Evolutionary conservation across 2,329 filamentous ascomycete species (phyloP).

Genomic region (Nigrospora sphaerica): DNA sequence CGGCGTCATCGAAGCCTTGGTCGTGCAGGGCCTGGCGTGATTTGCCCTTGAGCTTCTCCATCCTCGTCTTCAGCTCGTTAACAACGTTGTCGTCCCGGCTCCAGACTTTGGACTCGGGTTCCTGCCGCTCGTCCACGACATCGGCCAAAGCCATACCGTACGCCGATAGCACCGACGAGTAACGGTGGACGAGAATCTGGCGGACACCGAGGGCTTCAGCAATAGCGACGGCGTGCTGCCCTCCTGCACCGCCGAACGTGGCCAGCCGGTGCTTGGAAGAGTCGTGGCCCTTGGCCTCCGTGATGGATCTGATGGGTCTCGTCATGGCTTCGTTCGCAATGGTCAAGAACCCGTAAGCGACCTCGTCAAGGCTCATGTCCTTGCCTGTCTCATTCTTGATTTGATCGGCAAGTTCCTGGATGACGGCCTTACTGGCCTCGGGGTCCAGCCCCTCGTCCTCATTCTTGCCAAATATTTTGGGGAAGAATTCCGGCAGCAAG

Average conservation of each 20-base stretch:
- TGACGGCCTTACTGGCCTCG: conserved; percentile 66
- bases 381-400: conserved; percentile 71
- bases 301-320: conserved; percentile 80
- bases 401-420: conserved; percentile 67
- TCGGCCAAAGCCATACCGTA: conserved; percentile 92
- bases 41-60: conserved; percentile 72
- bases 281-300: conserved; percentile 87
- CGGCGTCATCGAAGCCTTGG: conserved; percentile 70
- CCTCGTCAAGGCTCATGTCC: conserved; percentile 71
- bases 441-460: conserved; percentile 76
- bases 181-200: conserved; percentile 79
- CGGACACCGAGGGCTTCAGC: conserved; percentile 76
- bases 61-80: conserved; percentile 61
- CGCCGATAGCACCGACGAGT: conserved; percentile 82
- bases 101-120: conserved; percentile 61
- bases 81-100: conserved; percentile 50
- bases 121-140: conserved; percentile 85
- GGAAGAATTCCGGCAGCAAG: conserved; percentile 84
- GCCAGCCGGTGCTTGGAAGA: conserved; percentile 85
- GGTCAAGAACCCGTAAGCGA: conserved; percentile 82
- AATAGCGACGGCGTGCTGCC: conserved; percentile 88
- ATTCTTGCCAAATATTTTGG: conserved; percentile 88
- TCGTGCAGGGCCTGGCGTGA: conserved; percentile 60
- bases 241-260: conserved; percentile 86
- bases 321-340: conserved; percentile 92